phyloP scores from a whole-genome alignment of 2,329 filamentous ascomycete genomes.

The Emergomyces orientalis region DNA sequence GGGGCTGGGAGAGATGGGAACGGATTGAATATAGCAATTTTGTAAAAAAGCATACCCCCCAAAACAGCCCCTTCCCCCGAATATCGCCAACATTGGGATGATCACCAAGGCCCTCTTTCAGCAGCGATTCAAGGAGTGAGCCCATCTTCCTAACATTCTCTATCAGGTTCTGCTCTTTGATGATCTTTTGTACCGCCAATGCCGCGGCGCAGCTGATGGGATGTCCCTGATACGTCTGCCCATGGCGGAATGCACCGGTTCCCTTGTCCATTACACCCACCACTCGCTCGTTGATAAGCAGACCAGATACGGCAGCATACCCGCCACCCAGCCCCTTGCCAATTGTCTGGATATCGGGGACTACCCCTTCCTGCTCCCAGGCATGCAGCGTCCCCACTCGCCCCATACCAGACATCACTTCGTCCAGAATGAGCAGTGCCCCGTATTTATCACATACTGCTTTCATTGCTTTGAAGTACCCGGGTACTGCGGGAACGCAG shows the following conservation, averaged over 20 bases:
- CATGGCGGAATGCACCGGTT: conserved; percentile 46
- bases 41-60: conserved; percentile 37
- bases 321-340: conserved; percentile 53
- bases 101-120: conserved; percentile 37
- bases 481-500: conserved; percentile 55
- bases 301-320: conserved; percentile 46
- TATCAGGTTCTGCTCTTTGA: conserved; percentile 49
- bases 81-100: conserved; percentile 50
- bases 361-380: conserved; percentile 50
- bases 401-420: conserved; percentile 61
- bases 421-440: conserved; percentile 67
- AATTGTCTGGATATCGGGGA: conserved; percentile 51
- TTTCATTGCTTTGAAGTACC: conserved; percentile 62
- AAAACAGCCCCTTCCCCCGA: conserved; percentile 50
- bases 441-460: conserved; percentile 61
- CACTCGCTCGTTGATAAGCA: conserved; percentile 45
- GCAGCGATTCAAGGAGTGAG: conserved; percentile 27
- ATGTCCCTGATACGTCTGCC: conserved; percentile 54
- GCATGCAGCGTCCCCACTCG: conserved; percentile 50
- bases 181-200: conserved; percentile 51
- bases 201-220: conserved; percentile 49
- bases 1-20: not conserved
- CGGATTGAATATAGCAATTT: not conserved
- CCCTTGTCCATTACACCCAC: conserved; percentile 41
- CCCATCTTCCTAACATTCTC: conserved; percentile 51